Percentiles rank a stretch among this genome's conserved stretches.
These are phyloP conservation scores for Trichosporon asahii DNA, from an alignment of 1,284 basidiomycete species.

Conservation along the genomic window DNA sequence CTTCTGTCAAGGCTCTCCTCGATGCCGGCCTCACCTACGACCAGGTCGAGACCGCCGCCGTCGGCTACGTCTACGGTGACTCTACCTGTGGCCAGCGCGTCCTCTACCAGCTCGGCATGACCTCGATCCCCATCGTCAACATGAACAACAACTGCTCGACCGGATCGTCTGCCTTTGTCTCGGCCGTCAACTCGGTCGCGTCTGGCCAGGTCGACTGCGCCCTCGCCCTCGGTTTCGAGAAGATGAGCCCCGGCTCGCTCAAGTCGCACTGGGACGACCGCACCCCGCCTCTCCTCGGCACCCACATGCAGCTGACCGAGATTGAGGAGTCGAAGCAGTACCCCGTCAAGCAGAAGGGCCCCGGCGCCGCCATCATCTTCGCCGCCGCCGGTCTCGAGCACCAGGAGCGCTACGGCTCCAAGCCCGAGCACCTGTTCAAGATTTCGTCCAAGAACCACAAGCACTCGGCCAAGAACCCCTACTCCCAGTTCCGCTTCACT, in stretches of 20 bases:
- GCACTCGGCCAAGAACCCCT: constrained; percentile 25
- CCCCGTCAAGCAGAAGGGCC: constrained; percentile 18
- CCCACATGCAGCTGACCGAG: constrained; percentile 16
- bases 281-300: constrained; percentile 18
- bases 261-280: constrained; percentile 20
- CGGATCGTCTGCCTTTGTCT: constrained; percentile 22
- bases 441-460: constrained; percentile 28
- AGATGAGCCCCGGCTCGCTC: constrained; percentile 26
- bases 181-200: constrained; percentile 16
- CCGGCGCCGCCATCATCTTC: constrained; percentile 22
- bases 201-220: constrained; percentile 24
- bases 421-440: constrained; percentile 20
- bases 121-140: constrained; percentile 25
- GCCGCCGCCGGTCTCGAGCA: constrained; percentile 26
- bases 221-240: constrained; percentile 26
- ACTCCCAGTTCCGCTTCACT: constrained; percentile 28
- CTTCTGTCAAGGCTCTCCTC: constrained; percentile 25
- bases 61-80: constrained; percentile 27
- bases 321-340: constrained; percentile 24
- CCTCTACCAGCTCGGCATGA: constrained; percentile 28
- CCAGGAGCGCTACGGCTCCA: constrained; percentile 23
- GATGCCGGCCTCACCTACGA: constrained; percentile 27
- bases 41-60: constrained; percentile 19
- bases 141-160: constrained; percentile 30
- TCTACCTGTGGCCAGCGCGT: constrained; percentile 25